These are phyloP conservation scores for Cryphonectria nitschkei DNA, from an alignment of 2,329 filamentous ascomycete species.

Conservation along the genomic window DNA sequence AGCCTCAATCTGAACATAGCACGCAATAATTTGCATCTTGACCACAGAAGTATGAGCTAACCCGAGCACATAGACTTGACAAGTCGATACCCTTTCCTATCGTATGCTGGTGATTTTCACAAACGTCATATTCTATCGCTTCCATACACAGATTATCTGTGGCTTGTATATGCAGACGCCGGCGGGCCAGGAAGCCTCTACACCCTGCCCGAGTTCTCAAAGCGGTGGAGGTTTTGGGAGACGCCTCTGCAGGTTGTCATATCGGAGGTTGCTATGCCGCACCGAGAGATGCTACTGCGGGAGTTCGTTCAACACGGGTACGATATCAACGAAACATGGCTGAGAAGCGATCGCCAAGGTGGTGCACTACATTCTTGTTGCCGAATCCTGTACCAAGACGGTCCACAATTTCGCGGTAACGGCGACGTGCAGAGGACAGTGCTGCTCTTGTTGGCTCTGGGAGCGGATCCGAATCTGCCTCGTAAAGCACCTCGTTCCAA, in stretches of 20 bases:
- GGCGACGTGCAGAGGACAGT: not conserved
- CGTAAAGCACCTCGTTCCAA: not conserved
- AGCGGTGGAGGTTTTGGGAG: not conserved
- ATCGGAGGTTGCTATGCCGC: not conserved
- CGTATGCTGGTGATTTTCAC: not conserved
- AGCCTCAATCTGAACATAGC: not conserved
- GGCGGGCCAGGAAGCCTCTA: not conserved
- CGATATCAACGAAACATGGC: not conserved
- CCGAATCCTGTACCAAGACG: not conserved
- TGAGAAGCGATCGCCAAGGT: not conserved
- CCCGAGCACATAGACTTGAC: not conserved
- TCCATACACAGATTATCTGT: not conserved
- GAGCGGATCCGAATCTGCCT: not conserved
- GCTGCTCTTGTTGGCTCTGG: not conserved
- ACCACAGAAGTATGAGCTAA: not conserved
- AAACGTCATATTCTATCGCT: not conserved
- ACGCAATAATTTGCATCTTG: not conserved
- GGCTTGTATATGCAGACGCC: not conserved
- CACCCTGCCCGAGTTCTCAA: not conserved
- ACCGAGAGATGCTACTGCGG: not conserved
- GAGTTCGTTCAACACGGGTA: not conserved
- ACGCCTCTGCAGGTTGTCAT: not conserved
- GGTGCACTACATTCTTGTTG: not conserved
- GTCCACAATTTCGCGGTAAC: not conserved
- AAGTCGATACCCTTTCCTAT: not conserved